phyloP scores from a whole-genome alignment of 306 rosid species.

The Adenanthera pavonina region DNA sequence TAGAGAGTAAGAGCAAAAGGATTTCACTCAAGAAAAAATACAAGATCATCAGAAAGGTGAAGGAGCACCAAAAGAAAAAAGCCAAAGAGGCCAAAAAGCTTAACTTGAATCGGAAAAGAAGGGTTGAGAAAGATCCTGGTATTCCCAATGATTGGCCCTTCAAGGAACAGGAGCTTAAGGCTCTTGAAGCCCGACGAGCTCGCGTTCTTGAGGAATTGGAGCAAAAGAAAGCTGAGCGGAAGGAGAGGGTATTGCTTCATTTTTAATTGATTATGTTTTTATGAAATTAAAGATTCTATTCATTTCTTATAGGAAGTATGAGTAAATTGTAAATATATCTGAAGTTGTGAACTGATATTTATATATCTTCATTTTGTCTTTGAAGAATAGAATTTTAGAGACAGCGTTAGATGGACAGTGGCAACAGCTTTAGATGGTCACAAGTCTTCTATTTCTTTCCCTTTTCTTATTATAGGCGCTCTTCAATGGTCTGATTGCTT shows the following conservation, averaged over 20 bases:
- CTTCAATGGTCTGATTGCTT: background rate
- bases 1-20: constrained; percentile 99
- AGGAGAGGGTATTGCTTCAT: constrained; percentile 74
- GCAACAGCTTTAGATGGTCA: background rate
- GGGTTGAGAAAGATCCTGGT: constrained; percentile 97
- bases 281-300: background rate
- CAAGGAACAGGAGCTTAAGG: constrained; percentile 94
- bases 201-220: constrained; percentile 74
- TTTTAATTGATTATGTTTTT: background rate
- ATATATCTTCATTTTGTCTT: background rate
- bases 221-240: constrained; percentile 88
- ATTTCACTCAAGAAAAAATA: constrained; percentile 79
- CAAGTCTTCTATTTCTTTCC: background rate
- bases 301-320: background rate
- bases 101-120: constrained; percentile 53
- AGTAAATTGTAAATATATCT: background rate
- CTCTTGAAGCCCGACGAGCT: constrained; percentile 83
- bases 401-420: background rate
- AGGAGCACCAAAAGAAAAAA: constrained; percentile 83
- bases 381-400: background rate
- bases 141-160: constrained; percentile 99
- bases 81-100: constrained; percentile 95
- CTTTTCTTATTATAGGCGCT: background rate
- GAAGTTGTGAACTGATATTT: background rate
- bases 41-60: constrained; percentile 84